A percentile compares a stretch with the other conserved stretches of the same genome.
Evolutionary conservation across 1,284 basidiomycete genomes (phyloP).

Genomic region (Sporisorium iseilematis-ciliati): DNA sequence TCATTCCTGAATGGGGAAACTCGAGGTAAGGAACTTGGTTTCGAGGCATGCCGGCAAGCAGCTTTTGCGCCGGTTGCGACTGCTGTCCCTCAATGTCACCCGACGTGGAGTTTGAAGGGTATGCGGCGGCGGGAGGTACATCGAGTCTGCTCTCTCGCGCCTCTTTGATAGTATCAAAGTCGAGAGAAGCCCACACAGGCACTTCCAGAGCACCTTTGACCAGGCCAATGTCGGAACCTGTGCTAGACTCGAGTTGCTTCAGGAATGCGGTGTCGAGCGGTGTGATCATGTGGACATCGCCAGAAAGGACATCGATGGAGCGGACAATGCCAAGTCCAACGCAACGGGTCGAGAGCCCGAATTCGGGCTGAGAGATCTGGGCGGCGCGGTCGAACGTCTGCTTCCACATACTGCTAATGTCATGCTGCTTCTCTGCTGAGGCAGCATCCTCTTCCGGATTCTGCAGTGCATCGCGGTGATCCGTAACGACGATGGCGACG

Average conservation of each 20-base stretch:
- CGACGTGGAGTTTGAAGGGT: neutral
- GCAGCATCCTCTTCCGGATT: neutral
- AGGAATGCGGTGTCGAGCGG: constrained; percentile 74
- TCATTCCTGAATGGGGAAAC: constrained; percentile 77
- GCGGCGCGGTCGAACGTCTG: constrained; percentile 32
- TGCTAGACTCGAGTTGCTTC: neutral
- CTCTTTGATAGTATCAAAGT: constrained; percentile 73
- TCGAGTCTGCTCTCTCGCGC: constrained; percentile 41
- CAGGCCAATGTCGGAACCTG: constrained; percentile 76
- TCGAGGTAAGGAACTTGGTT: constrained; percentile 83
- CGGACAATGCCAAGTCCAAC: constrained; percentile 62
- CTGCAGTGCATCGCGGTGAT: constrained; percentile 1
- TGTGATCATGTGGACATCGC: constrained; percentile 58
- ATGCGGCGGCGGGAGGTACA: constrained; percentile 8
- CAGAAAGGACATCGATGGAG: constrained; percentile 48
- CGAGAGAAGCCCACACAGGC: constrained; percentile 87
- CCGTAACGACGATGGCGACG: constrained; percentile 73
- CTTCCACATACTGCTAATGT: constrained; percentile 29
- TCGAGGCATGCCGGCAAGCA: constrained; percentile 75
- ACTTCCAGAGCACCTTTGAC: constrained; percentile 89
- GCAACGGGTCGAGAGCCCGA: constrained; percentile 22
- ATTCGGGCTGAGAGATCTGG: constrained; percentile 1
- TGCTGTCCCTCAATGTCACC: neutral
- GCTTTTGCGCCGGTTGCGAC: constrained; percentile 22
- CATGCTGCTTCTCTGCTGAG: neutral